Base-by-base conservation (phyloP, 2,329 filamentous ascomycete genomes). In the Pyricularia sp. region DNA sequence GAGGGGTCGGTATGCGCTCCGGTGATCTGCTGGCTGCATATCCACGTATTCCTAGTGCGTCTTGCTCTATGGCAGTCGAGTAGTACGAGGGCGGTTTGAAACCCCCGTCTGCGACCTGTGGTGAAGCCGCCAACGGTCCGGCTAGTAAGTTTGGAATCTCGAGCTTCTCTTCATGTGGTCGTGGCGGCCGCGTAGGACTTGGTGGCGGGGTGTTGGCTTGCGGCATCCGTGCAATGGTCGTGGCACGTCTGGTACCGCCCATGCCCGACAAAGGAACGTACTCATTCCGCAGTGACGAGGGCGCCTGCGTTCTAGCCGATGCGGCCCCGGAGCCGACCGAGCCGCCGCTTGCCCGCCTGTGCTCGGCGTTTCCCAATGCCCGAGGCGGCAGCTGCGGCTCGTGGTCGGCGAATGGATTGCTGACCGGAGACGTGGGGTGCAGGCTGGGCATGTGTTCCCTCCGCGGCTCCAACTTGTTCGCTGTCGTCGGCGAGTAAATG, bases 381-480 rank as follows among this genome's bases (percentile, higher is more conserved):
- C 24, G 53, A 24, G 53, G 53, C n/a, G 53, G 53, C 53, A 24
- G 53, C n/a, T 57, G 53, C 10, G 53, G 53, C 22, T 57, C 53
- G 53, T 57, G 53, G 22, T 57, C 53, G n/a, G 24, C 53, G 22
- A 57, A 57, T 22, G 53, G 53, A 28, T 57, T 57, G 53, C 24
- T 28, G 53, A 57, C 53, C 22, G 22, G 24, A 28, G 53, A 28
- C 53, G n/a, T 57, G 22, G 53, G 22, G 24, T 57, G 53, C 53
- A 28, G 19, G 13, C 24, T 33, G 19, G 13, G 5, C 13, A 16
- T 60, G 33, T 35, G 70, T 62, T 76, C 72, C 16, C 73, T 70
- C n/a, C 73, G 71, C 12, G 76, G 75, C 3, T 74, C 69, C 13
- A 76, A 68, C 49, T 74, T 78, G 68, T 69, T 76, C 5, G 72